Percentiles rank a stretch among this genome's conserved stretches.
phyloP scores from a whole-genome alignment of 495 filamentous ascomycete genomes.

The Thozetella sp. region DNA sequence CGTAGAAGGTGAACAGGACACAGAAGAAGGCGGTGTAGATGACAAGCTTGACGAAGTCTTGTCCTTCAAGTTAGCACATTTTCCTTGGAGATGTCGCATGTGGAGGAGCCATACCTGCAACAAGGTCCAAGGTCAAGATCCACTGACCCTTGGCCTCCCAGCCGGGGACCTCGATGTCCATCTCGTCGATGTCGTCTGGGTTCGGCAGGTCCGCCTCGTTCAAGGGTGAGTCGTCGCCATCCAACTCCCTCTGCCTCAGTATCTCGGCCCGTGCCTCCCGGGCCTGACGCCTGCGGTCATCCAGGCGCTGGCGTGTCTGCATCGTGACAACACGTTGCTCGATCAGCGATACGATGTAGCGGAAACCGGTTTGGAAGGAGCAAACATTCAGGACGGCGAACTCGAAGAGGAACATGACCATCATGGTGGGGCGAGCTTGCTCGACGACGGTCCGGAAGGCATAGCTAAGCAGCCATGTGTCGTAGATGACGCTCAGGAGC shows the following conservation, averaged over 20 bases:
- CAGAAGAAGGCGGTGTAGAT: constrained; percentile 92
- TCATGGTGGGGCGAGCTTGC: constrained; percentile 91
- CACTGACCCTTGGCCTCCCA: constrained; percentile 97
- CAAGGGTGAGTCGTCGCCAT: constrained; percentile 41
- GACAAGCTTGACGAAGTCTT: constrained; percentile 87
- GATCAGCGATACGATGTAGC: constrained; percentile 78
- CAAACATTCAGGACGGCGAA: constrained; percentile 84
- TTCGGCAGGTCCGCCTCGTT: constrained; percentile 55
- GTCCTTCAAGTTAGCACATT: constrained; percentile 14
- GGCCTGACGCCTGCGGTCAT: constrained; percentile 59
- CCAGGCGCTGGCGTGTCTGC: constrained; percentile 66
- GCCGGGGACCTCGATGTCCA: constrained; percentile 90
- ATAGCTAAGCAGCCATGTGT: constrained; percentile 77
- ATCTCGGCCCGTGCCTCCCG: constrained; percentile 64
- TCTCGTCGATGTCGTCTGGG: constrained; percentile 83
- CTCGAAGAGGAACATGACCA: constrained; percentile 99
- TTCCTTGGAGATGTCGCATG: not conserved
- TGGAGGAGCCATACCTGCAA: constrained; percentile 61
- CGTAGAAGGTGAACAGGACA: constrained; percentile 91
- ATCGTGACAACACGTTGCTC: constrained; percentile 74
- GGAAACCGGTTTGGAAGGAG: constrained; percentile 74
- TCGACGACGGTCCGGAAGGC: constrained; percentile 79
- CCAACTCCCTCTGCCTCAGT: constrained; percentile 56
- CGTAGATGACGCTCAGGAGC: constrained; percentile 73
- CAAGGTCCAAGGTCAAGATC: constrained; percentile 85